These are phyloP conservation scores for Suillus subluteus DNA, from an alignment of 768 basidiomycete genomes.

Conservation along the genomic window DNA sequence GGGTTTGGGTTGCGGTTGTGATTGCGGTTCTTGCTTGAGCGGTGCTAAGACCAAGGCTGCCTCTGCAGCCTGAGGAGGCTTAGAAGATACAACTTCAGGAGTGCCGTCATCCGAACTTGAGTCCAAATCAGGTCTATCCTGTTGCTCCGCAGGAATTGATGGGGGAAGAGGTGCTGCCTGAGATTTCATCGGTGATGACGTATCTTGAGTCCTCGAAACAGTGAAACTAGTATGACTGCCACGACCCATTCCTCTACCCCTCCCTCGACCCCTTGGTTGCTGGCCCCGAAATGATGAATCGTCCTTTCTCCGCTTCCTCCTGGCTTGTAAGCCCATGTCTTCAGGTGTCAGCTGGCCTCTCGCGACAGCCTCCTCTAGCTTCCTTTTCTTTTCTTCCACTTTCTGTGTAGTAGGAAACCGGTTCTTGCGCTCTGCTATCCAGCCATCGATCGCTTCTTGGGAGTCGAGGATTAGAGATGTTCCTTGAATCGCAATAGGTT, in stretches of 20 bases:
- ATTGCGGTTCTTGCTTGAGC: constrained; percentile 13
- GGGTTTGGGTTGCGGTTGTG: constrained; percentile 14
- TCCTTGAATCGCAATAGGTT: constrained; percentile 75
- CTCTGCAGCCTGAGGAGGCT: constrained; percentile 28
- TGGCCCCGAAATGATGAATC: constrained; percentile 20
- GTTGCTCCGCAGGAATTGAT: not conserved
- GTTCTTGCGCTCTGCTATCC: constrained; percentile 88
- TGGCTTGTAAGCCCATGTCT: constrained; percentile 43
- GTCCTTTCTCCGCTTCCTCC: constrained; percentile 47
- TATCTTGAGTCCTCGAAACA: not conserved
- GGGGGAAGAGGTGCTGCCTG: not conserved
- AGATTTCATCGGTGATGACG: not conserved
- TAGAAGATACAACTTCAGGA: constrained; percentile 67
- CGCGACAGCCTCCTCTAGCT: constrained; percentile 76
- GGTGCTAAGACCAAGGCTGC: constrained; percentile 6
- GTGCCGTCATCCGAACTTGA: constrained; percentile 44
- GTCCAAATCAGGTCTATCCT: constrained; percentile 25
- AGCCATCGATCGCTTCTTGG: constrained; percentile 78
- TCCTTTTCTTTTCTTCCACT: constrained; percentile 81
- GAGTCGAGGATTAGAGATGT: constrained; percentile 78
- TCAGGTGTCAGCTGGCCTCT: constrained; percentile 70
- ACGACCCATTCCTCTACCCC: constrained; percentile 38
- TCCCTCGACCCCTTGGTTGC: constrained; percentile 17
- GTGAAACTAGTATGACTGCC: constrained; percentile 4
- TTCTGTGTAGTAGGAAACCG: constrained; percentile 77